Conservation (phyloP, 495 filamentous ascomycete species). For the Penicillium mononematosum region DNA sequence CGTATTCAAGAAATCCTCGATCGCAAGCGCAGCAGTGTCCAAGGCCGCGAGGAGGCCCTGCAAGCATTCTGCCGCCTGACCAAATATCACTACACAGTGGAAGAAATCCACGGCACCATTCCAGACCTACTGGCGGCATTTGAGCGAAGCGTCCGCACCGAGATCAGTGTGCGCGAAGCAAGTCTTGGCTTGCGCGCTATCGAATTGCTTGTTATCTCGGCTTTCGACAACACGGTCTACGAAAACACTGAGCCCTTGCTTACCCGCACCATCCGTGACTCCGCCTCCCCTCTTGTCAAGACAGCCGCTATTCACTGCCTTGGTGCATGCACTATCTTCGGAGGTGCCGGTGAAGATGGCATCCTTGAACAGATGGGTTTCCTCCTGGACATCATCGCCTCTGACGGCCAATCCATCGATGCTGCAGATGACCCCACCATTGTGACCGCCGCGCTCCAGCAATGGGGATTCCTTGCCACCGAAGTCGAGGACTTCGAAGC, state of each 20-base stretch:
- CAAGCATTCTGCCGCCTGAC: slow-evolving; percentile 68
- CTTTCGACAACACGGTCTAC: slow-evolving; percentile 67
- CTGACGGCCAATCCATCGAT: slow-evolving; percentile 72
- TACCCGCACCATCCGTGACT: slow-evolving; percentile 70
- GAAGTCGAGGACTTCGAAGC: slow-evolving; percentile 77
- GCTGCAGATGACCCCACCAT: slow-evolving; percentile 71
- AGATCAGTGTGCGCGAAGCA: slow-evolving; percentile 70
- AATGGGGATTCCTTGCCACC: slow-evolving; percentile 86
- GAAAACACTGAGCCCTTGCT: slow-evolving; percentile 61
- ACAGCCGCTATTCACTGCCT: slow-evolving; percentile 74
- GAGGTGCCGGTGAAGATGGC: slow-evolving; percentile 69
- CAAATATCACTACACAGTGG: slow-evolving; percentile 68
- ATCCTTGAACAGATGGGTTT: slow-evolving; percentile 78
- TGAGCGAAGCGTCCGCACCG: slow-evolving; percentile 68
- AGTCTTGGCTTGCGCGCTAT: slow-evolving; percentile 72
- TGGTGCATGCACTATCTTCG: slow-evolving; percentile 69
- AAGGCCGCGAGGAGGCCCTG: slow-evolving; percentile 73
- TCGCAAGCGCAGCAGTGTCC: slow-evolving; percentile 78
- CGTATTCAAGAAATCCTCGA: slow-evolving; percentile 81
- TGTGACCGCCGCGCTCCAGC: slow-evolving; percentile 80
- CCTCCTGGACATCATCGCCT: slow-evolving; percentile 80
- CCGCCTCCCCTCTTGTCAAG: slow-evolving; percentile 63
- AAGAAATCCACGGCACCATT: slow-evolving; percentile 60
- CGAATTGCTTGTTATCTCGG: slow-evolving; percentile 71
- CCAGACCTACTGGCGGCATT: slow-evolving; percentile 70